Conservation (phyloP, 495 filamentous ascomycete species). For the Aspergillus nidulans region DNA sequence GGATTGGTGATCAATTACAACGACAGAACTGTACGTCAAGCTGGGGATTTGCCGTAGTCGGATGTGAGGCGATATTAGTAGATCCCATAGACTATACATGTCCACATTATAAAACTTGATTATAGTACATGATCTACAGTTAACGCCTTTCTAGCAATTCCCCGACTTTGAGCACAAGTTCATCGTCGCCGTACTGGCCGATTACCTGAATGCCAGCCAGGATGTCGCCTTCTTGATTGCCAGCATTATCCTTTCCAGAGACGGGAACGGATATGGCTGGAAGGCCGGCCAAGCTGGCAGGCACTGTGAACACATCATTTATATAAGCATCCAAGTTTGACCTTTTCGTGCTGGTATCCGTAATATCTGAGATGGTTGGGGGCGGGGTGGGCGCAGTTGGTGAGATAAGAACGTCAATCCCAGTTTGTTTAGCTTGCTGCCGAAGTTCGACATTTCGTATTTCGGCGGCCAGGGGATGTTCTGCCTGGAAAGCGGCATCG, state of each 20-base stretch:
- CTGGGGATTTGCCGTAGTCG: neutral
- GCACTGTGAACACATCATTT: conserved; percentile 94
- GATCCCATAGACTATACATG: too few species aligned
- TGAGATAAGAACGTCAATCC: conserved; percentile 81
- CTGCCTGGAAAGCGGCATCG: conserved; percentile 63
- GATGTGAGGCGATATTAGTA: too few species aligned
- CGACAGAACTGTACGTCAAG: neutral
- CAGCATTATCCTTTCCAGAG: conserved; percentile 13
- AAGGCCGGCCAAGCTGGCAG: conserved; percentile 86
- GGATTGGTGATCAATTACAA: neutral
- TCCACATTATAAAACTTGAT: neutral
- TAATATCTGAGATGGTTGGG: conserved; percentile 55
- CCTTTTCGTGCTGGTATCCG: conserved; percentile 22
- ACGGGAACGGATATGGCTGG: conserved; percentile 86
- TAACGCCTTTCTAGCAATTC: conserved; percentile 31
- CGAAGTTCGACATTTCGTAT: conserved; percentile 31
- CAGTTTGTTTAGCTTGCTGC: conserved; percentile 38
- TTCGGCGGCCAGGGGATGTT: conserved; percentile 56
- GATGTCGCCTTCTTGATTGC: conserved; percentile 21
- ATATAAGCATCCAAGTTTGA: conserved; percentile 62
- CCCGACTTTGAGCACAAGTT: conserved; percentile 42
- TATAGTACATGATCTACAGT: conserved; percentile 1
- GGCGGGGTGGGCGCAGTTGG: conserved; percentile 80
- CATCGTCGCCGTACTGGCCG: conserved; percentile 88
- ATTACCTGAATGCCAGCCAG: conserved; percentile 80